Base-by-base conservation (phyloP, 306 rosid genomes). In the Malus domestica region DNA sequence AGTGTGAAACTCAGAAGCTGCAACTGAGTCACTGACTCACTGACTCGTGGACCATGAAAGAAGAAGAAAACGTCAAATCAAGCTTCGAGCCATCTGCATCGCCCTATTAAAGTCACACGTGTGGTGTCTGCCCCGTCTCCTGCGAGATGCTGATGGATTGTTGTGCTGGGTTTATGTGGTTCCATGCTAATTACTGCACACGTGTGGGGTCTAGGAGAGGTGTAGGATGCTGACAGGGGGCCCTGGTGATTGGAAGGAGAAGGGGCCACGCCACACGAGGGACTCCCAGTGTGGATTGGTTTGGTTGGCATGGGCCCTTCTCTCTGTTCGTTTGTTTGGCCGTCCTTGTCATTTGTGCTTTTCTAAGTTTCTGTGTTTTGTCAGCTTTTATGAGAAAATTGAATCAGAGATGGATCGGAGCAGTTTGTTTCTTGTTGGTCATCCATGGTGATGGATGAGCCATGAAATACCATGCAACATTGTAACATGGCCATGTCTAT, bases 251-350 rank as follows among this genome's bases (percentile, higher is more conserved):
- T 22, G 38, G 8, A 58, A 63, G 59, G 2, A 40, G 46, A 4
- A n/a, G 82, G 86, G 65, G 67, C 80, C 70, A 68, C 16, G 10
- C 10, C 83, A 67, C 83, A 83, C 86, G 80, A 33, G 77, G 54
- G 82, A n/a, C 60, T 74, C 20, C 69, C 57, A 73, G 13, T 62
- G 79, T 49, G 63, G 79, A 77, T 67, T 72, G 33, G 72, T 58
- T 72, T 72, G 33, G 76, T 58, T 77, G 81, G 81, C 62, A 25
- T 64, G 27, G 63, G 6, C 35, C 62, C 8, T 27, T 27, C 67
- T 27, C 38, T 4, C 38, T 59, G 10, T 55, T 55, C 64, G 64
- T 4, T 23, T 76, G 79, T 67, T 77, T 73, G 79, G 33, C 49
- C 49, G 80, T 70, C 73, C 61, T 30, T 70, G 77, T 54, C 84